Evolutionary conservation across 495 filamentous ascomycete genomes (phyloP).

Genomic region (Hyaloscypha finlandica): DNA sequence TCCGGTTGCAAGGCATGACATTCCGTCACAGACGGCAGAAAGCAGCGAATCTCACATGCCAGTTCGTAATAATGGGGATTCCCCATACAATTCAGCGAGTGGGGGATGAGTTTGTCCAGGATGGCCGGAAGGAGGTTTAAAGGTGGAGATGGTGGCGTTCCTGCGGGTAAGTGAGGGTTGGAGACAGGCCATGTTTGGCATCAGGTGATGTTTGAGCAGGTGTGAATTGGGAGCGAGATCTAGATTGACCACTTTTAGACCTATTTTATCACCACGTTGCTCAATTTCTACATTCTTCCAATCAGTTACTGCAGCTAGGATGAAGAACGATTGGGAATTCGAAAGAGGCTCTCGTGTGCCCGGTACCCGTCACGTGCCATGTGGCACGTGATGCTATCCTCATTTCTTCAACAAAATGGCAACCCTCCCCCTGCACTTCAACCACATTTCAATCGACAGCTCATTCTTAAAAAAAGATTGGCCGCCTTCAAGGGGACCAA

Average conservation of each 20-base stretch:
- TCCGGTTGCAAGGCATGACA: background rate
- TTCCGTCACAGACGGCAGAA: background rate
- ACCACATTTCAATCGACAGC: too few species aligned
- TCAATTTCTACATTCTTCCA: background rate
- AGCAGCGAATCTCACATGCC: background rate
- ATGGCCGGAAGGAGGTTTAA: background rate
- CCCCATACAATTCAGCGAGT: background rate
- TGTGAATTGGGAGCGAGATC: background rate
- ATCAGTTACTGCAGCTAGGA: background rate
- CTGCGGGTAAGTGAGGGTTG: background rate
- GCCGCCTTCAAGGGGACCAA: background rate
- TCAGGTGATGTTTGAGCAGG: background rate
- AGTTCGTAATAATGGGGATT: slow-evolving; percentile 1
- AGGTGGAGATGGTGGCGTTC: background rate
- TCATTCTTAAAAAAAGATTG: background rate
- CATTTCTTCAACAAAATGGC: background rate
- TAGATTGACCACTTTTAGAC: background rate
- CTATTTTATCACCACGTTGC: background rate
- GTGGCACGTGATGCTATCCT: too few species aligned
- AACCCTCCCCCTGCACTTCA: background rate
- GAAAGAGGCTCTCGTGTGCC: background rate
- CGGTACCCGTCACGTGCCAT: background rate
- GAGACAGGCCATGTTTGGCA: background rate
- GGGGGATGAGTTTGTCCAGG: background rate
- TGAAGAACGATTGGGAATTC: background rate